Conservation (phyloP, 78 protist species). For the Paulinella micropora region DNA sequence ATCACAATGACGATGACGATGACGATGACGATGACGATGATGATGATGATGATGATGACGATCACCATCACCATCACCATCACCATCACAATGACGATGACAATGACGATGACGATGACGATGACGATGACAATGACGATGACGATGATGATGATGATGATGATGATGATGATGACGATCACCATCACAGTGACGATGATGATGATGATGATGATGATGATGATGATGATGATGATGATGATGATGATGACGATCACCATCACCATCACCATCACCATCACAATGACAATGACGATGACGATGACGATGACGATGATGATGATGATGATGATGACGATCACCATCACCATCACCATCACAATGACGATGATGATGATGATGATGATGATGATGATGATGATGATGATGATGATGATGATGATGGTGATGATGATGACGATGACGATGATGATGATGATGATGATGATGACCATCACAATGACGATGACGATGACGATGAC, state of each 20-base stretch:
- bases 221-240: not conserved
- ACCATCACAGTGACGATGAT: not conserved
- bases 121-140: not conserved
- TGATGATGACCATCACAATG: too few species aligned
- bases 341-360: too few species aligned
- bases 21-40: not conserved
- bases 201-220: not conserved
- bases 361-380: not conserved
- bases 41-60: too few species aligned
- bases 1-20: too few species aligned
- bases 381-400: not conserved
- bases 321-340: too few species aligned
- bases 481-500: not conserved
- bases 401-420: not conserved
- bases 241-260: too few species aligned
- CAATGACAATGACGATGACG: not conserved
- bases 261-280: too few species aligned
- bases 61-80: too few species aligned
- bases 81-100: too few species aligned
- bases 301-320: not conserved
- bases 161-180: not conserved
- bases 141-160: not conserved
- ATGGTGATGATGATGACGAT: not conserved
- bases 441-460: not conserved
- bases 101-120: not conserved